phyloP scores from a whole-genome alignment of 306 rosid genomes.

The Lathyrus sativus region DNA sequence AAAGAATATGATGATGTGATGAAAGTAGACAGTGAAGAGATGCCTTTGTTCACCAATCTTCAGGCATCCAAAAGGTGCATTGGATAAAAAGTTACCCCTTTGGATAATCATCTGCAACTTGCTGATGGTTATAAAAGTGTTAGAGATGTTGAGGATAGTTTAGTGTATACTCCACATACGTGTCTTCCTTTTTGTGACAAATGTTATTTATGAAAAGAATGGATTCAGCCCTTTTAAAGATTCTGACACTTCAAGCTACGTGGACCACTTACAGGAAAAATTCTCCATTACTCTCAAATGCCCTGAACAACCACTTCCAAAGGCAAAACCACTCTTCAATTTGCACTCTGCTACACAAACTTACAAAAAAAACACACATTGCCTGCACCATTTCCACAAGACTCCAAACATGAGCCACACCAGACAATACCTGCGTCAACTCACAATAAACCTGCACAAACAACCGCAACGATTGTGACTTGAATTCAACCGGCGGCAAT shows the following conservation, averaged over 20 bases:
- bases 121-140: conserved; percentile 63
- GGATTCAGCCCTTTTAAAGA: conserved; percentile 60
- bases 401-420: no score
- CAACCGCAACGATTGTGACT: no score
- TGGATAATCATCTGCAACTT: conserved; percentile 53
- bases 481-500: no score
- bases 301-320: conserved; percentile 82
- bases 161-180: conserved; percentile 71
- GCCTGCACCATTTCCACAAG: no score
- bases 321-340: no score
- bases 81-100: conserved; percentile 31
- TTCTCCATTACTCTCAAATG: conserved; percentile 62
- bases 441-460: no score
- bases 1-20: conserved; percentile 43
- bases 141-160: conserved; percentile 67
- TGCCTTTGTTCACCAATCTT: conserved; percentile 85
- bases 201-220: conserved; percentile 47
- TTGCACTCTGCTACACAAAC: no score
- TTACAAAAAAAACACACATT: no score
- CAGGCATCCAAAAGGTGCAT: conserved; percentile 45
- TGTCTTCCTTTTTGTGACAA: conserved; percentile 60
- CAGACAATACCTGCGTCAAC: no score
- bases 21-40: conserved; percentile 56
- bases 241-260: conserved; percentile 50
- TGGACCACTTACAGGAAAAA: conserved; percentile 50